phyloP scores from a whole-genome alignment of 495 filamentous ascomycete species.

The Aspergillus haitiensis region DNA sequence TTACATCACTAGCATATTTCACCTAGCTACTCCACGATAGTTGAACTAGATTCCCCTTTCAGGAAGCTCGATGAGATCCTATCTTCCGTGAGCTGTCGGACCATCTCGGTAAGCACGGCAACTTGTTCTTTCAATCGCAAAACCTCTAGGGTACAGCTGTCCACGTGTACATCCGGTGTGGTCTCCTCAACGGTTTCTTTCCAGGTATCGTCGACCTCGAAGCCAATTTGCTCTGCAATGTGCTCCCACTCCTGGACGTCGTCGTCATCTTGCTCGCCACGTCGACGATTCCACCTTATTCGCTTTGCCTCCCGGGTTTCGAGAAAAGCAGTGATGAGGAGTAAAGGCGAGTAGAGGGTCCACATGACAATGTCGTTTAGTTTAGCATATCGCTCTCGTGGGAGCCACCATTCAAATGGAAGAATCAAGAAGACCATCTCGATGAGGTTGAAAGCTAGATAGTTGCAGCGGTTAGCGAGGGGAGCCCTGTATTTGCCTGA shows the following conservation, averaged over 20 bases:
- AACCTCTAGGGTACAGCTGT: slow-evolving; percentile 67
- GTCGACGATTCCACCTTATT: slow-evolving; percentile 68
- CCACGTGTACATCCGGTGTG: slow-evolving; percentile 74
- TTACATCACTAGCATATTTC: background rate
- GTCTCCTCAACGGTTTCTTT: slow-evolving; percentile 67
- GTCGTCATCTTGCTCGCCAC: slow-evolving; percentile 90
- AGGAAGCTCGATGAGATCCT: slow-evolving; percentile 11
- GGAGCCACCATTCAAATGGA: slow-evolving; percentile 96
- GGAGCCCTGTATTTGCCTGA: too few relatives aligned
- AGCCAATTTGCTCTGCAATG: slow-evolving; percentile 66
- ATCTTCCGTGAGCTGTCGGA: slow-evolving; percentile 46
- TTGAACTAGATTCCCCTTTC: slow-evolving; percentile 23
- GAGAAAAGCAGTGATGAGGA: slow-evolving; percentile 73
- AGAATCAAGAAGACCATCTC: slow-evolving; percentile 77
- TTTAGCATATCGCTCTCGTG: slow-evolving; percentile 62
- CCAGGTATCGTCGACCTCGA: slow-evolving; percentile 83
- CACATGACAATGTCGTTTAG: slow-evolving; percentile 89
- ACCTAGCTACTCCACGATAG: slow-evolving; percentile 16
- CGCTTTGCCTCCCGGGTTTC: slow-evolving; percentile 68
- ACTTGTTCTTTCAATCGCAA: slow-evolving; percentile 68
- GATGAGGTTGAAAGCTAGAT: slow-evolving; percentile 77
- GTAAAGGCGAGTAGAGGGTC: slow-evolving; percentile 78
- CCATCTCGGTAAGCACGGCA: slow-evolving; percentile 60
- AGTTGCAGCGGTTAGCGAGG: background rate
- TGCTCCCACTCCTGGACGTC: slow-evolving; percentile 91